Evolutionary conservation across 164 flowering plant genomes (phyloP), one percentile per base, ranked within the genome.

Genomic region (Stephania cephalantha): DNA sequence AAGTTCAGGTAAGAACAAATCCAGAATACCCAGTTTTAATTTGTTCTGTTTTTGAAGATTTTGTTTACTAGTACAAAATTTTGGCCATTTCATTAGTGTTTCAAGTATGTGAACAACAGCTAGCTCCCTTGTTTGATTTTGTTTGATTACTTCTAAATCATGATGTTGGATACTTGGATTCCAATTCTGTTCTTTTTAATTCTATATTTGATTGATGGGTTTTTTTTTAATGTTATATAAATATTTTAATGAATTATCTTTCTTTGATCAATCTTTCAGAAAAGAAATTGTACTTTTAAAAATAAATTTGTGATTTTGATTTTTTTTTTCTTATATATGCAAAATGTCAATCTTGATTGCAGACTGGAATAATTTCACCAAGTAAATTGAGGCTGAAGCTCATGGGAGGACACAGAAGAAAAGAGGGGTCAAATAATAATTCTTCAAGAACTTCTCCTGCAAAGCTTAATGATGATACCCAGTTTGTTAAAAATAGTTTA

Each of bases 351-450:
- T 76, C 12, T 64, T 20, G 15, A 22, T 44, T 85, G 82, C 82
- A 92, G 98, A 85, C 84, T 77, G 97, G 97, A 17, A 83, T 92
- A 46, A 87, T 91, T 66, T 94, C 98, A 70, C 98, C 98, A 25
- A 92, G 90, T 84, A 94, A 94, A 76, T 75, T 94, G 84, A 86
- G 98, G 85, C 87, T 92, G 91, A 94, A 89, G 84, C 91, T 94
- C 7, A 81, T 90, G 48, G 95, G 96, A 67, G 93, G 96, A 45
- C 84, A 81, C 52, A 87, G 79, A 75, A 90, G 86, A 78, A 89
- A 88, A 70, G 91, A 87, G 53, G 91, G 91, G 30, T 87, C 97
- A 55, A 88, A 83, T 72, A 79, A 80, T 74, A 87, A 86, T 80
- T 92, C 98, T 46, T 77, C 97, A 17, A 89, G 96, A 82, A 92